A percentile compares a stretch with the other conserved stretches of the same genome.
Evolutionary conservation across 1,284 basidiomycete species (phyloP).

Genomic region (Ceratobasidium sp.): DNA sequence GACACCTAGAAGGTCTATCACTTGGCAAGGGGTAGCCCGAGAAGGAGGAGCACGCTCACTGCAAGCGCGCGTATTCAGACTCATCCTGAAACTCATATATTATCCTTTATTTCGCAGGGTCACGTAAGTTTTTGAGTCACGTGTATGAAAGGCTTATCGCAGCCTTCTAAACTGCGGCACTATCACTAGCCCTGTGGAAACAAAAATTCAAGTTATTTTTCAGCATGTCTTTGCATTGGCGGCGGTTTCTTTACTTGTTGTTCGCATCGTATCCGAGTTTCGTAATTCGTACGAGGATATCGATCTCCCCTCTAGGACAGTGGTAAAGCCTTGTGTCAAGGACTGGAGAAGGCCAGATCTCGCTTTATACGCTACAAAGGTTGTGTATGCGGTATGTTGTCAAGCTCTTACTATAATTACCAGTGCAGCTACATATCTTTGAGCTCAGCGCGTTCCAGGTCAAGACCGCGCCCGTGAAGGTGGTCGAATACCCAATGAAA

Average conservation of each 20-base stretch:
- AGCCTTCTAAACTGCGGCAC: too few relatives aligned
- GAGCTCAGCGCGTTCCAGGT: too few relatives aligned
- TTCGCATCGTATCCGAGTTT: neutral
- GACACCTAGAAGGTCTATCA: neutral
- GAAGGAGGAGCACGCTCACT: neutral
- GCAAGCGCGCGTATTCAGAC: neutral
- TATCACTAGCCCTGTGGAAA: conserved; percentile 26
- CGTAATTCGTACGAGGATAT: conserved; percentile 1
- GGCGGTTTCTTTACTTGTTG: neutral
- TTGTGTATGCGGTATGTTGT: too few relatives aligned
- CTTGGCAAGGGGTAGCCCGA: neutral
- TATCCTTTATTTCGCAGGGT: neutral
- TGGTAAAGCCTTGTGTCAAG: neutral
- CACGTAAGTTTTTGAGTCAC: too few relatives aligned
- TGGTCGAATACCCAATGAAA: too few relatives aligned
- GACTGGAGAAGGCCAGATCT: too few relatives aligned
- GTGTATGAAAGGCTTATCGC: too few relatives aligned
- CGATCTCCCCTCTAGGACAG: neutral
- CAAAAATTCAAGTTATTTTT: neutral
- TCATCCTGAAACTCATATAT: neutral
- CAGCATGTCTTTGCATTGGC: conserved; percentile 1
- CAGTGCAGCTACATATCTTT: too few relatives aligned
- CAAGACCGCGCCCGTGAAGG: too few relatives aligned
- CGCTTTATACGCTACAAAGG: too few relatives aligned
- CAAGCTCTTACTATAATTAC: too few relatives aligned